Conservation (phyloP, 768 basidiomycete species). For the Tylopilus rubrobrunneus region DNA sequence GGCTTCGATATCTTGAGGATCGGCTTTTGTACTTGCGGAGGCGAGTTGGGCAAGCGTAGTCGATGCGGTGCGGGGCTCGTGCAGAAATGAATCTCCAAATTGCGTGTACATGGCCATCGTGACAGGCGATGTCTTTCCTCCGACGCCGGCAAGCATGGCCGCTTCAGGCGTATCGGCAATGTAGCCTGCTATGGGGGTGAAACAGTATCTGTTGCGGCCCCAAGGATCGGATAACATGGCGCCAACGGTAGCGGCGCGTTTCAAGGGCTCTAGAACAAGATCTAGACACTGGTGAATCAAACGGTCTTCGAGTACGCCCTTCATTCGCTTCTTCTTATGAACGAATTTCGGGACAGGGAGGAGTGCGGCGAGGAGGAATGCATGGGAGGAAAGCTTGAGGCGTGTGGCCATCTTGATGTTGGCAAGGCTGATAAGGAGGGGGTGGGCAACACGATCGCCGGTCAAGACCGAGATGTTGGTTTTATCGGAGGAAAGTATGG, state of each 20-base stretch:
- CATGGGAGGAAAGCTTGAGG: too few species aligned
- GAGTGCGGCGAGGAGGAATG: too few species aligned
- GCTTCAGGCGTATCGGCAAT: not conserved
- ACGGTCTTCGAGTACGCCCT: not conserved
- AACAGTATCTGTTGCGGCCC: not conserved
- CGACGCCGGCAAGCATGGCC: too few species aligned
- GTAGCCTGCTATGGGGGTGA: not conserved
- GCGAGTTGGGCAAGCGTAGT: not conserved
- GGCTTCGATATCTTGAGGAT: not conserved
- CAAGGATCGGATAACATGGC: not conserved
- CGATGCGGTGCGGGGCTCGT: not conserved
- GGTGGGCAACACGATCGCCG: too few species aligned
- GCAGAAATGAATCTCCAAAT: not conserved
- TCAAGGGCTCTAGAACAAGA: not conserved
- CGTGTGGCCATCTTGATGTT: too few species aligned
- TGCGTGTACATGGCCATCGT: too few species aligned
- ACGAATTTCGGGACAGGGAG: too few species aligned
- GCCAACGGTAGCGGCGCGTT: not conserved
- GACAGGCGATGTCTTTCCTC: too few species aligned
- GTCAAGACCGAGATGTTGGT: too few species aligned
- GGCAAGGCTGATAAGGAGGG: too few species aligned
- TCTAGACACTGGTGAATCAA: not conserved
- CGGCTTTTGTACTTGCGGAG: not conserved
- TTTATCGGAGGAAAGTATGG: not conserved
- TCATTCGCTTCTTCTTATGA: not conserved